Percentiles rank a stretch among this genome's conserved stretches.
Conservation (phyloP, 805 yeast species). For the Geotrichum ghanense region DNA sequence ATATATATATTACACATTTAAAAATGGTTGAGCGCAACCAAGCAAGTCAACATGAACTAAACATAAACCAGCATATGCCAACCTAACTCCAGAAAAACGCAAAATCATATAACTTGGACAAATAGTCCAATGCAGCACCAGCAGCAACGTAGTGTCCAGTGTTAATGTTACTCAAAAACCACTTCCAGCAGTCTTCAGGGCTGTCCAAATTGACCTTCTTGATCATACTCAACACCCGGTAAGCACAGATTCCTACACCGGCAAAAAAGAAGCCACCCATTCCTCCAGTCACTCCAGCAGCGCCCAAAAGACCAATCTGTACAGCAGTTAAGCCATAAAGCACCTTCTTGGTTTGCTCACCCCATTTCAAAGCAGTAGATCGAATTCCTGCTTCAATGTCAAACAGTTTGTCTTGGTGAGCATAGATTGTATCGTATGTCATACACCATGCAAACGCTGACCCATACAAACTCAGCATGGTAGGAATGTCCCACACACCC, state of each 20-base stretch:
- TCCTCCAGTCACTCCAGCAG: slow-evolving; percentile 65
- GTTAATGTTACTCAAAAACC: slow-evolving; percentile 63
- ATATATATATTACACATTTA: too few relatives aligned
- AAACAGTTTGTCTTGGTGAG: slow-evolving; percentile 90
- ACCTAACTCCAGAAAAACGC: slow-evolving; percentile 1
- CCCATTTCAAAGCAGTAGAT: slow-evolving; percentile 95
- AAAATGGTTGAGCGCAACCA: too few relatives aligned
- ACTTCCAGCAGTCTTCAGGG: slow-evolving; percentile 74
- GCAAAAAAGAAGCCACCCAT: slow-evolving; percentile 76
- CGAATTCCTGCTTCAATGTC: slow-evolving; percentile 88
- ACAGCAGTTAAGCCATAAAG: slow-evolving; percentile 50
- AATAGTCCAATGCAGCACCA: slow-evolving; percentile 29
- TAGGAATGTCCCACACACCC: slow-evolving; percentile 67
- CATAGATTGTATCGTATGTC: slow-evolving; percentile 92
- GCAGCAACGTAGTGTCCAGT: slow-evolving; percentile 35
- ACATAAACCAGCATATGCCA: background rate
- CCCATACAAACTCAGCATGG: slow-evolving; percentile 66
- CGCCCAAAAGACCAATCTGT: slow-evolving; percentile 52
- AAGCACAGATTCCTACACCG: slow-evolving; percentile 57
- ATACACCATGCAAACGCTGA: slow-evolving; percentile 86
- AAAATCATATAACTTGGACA: slow-evolving; percentile 18
- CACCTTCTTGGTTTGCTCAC: slow-evolving; percentile 59
- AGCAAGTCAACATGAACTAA: too few relatives aligned
- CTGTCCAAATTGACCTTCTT: slow-evolving; percentile 63
- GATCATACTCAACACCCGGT: slow-evolving; percentile 59